Base-by-base conservation (phyloP, 108 stramenopile species). In the Parmales sp. region DNA sequence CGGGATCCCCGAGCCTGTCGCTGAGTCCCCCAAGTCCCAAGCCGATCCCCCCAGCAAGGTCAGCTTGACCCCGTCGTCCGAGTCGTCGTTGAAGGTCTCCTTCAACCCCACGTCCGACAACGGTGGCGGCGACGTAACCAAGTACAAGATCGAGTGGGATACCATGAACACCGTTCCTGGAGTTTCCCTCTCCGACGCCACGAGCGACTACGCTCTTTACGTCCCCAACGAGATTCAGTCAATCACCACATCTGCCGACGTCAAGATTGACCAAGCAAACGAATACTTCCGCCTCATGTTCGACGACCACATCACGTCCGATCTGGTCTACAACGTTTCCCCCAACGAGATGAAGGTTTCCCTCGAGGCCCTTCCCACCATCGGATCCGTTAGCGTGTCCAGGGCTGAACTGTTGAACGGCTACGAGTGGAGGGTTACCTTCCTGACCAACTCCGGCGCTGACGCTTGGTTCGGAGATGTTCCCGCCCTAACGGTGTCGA, bases 61-160 rank as follows among this genome's bases (percentile, higher is more conserved):
- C 38, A 65, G 19, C 13, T 31, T 44, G 1, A 75, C 78, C 1
- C 36, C 26, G 20, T 38, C 25, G 7, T 74, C 68, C 0, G 76
- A 76, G 0, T 70, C 26, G n/a, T 72, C 78, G 2, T 46, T 83
- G 22, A 39, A 48, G 36, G 79, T 85, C n/a, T 23, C 64, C n/a
- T 83, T 76, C 72, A 31, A 31, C 8, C 38, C 78, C 1, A 71
- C 82, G 0, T 34, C 44, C 1, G 65, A 72, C 28, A 74, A 82
- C 28, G 84, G 84, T 8, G 84, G 82, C 8, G 73, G 60, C 6
- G 8, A 63, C 0, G 63, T 83, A 4, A 77, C 80, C 22, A 82
- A 81, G 68, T 83, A 83, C 80, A 79, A 77, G 73, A 73, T 85
- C 9, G 84, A 82, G 37, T 83, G 79, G 79, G 84, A 85, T 74